Percentiles rank a stretch among this genome's conserved stretches.
Conservation (phyloP, 164 flowering plant genomes). For the Echeveria elegans region DNA sequence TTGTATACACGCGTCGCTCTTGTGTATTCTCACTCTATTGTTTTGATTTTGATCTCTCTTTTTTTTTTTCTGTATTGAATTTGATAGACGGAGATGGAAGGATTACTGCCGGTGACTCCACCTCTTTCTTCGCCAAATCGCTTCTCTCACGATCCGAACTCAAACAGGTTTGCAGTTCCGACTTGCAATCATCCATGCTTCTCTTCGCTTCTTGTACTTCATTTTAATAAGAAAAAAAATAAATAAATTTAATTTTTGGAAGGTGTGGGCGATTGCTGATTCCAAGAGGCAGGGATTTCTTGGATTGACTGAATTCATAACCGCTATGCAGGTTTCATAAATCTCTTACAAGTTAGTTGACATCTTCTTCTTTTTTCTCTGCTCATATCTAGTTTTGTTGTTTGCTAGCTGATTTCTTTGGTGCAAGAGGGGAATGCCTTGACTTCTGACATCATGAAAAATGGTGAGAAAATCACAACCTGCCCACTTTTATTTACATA, state of each 20-base stretch:
- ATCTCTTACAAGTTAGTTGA: not conserved
- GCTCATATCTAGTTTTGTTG: not conserved
- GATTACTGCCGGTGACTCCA: constrained; percentile 78
- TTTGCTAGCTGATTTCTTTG: constrained; percentile 62
- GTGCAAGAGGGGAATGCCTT: constrained; percentile 79
- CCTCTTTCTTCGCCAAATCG: constrained; percentile 76
- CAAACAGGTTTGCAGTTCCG: constrained; percentile 60
- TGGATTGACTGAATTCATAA: constrained; percentile 71
- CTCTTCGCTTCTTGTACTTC: too few relatives aligned
- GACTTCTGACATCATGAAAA: constrained; percentile 36
- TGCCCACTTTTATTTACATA: not conserved
- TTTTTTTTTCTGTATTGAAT: not conserved
- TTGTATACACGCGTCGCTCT: too few relatives aligned
- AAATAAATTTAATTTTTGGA: not conserved
- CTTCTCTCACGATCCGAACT: constrained; percentile 72
- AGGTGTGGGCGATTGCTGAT: constrained; percentile 98
- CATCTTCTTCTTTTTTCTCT: not conserved
- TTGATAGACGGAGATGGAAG: constrained; percentile 82
- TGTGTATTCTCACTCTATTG: not conserved
- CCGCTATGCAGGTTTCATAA: constrained; percentile 80
- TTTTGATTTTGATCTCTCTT: not conserved
- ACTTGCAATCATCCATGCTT: too few relatives aligned
- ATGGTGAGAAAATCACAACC: constrained; percentile 27
- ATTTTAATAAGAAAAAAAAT: too few relatives aligned
- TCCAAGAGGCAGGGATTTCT: constrained; percentile 81